These are phyloP conservation scores for Amanita pseudoporphyria DNA, from an alignment of 768 basidiomycete species.

Conservation along the genomic window DNA sequence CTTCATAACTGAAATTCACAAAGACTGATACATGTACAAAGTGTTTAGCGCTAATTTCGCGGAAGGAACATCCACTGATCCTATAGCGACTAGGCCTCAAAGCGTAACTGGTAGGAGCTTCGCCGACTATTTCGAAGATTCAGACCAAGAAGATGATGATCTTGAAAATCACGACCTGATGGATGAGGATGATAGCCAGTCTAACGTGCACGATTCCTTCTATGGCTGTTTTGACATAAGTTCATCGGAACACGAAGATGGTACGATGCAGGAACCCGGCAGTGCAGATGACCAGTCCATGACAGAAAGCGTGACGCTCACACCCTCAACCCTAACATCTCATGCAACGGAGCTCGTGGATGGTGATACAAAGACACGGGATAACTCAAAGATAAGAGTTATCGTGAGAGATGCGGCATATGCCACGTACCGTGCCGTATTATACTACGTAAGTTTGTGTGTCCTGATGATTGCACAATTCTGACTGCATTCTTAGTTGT, in stretches of 20 bases:
- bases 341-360: not conserved
- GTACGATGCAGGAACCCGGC: not conserved
- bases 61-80: conserved; percentile 34
- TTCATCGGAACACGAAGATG: not conserved
- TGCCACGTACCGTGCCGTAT: conserved; percentile 32
- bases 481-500: conserved; percentile 39
- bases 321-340: not conserved
- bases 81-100: conserved; percentile 12
- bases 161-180: conserved; percentile 6
- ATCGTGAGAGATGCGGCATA: conserved; percentile 44
- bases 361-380: not conserved
- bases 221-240: not conserved
- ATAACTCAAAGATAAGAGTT: conserved; percentile 18
- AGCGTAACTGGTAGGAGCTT: conserved; percentile 14
- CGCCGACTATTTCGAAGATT: conserved; percentile 43
- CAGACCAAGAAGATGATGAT: conserved; percentile 32
- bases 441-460: conserved; percentile 66
- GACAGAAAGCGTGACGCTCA: not conserved
- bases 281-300: not conserved
- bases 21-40: not conserved
- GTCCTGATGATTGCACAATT: not conserved
- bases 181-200: conserved; percentile 3
- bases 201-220: not conserved
- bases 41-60: conserved; percentile 71
- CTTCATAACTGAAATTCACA: not conserved